Evolutionary conservation across 2,329 filamentous ascomycete genomes (phyloP), one percentile per base, ranked within the genome.

Genomic region (Botrytis cinerea): DNA sequence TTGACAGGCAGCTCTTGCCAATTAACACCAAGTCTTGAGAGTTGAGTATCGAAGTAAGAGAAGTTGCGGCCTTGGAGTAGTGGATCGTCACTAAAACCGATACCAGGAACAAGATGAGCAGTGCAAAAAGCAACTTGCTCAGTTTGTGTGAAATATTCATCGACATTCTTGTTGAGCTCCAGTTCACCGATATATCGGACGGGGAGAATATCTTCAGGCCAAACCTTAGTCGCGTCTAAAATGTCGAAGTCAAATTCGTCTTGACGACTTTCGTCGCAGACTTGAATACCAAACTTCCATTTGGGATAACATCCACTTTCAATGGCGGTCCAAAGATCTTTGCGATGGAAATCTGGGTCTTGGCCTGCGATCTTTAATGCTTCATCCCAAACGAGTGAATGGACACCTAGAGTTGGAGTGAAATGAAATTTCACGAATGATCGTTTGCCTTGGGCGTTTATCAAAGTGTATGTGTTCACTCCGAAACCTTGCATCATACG

Each of bases 401-500:
- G 78, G 0, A 94, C 91, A 70, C 93, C 93, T 0, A 94, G 86
- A 72, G 91, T 89, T 0, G 93, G 92, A 0, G 89, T 94, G 78
- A 88, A 94, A 80, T 91, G 89, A 80, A 94, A 95, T 82, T 95
- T 95, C 81, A 93, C 91, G 76, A 94, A 94, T 73, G 88, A 85
- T 1, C 90, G 86, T 80, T 92, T 87, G 35, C 91, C 92, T 76
- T 91, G 86, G 38, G 86, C 87, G 74, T 94, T 94, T 75, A 86
- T 84, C 2, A 94, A 85, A 0, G 88, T 92, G 78, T 86, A 95
- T 0, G 93, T 95, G 82, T 95, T 94, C 77, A 95, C 93, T 71
- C 93, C 92, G 73, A 95, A 95, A 0, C 93, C 93, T 77, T 95
- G 92, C 91, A 95, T 94, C 92, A 94, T 94, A 38, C 93, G 89